Conservation (phyloP, 495 filamentous ascomycete genomes). For the Saxispiralis lemnorum region DNA sequence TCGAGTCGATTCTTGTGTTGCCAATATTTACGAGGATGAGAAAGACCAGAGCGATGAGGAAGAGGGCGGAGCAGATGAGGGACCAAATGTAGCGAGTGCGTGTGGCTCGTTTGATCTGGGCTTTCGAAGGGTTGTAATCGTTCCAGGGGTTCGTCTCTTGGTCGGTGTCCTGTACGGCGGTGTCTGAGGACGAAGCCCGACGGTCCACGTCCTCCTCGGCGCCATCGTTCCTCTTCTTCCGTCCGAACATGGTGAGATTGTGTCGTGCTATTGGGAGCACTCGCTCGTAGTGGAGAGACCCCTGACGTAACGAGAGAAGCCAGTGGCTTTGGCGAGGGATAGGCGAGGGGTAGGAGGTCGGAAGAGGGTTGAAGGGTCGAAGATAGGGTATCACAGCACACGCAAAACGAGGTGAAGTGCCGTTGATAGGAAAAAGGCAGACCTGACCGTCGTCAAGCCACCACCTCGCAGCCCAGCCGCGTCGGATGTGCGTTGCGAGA, state of each 20-base stretch:
- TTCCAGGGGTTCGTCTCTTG: conserved; percentile 18
- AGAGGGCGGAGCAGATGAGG: conserved; percentile 46
- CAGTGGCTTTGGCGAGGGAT: not conserved
- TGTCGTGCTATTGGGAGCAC: not conserved
- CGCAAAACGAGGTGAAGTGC: no score
- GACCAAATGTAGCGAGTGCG: conserved; percentile 35
- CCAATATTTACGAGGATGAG: conserved; percentile 62
- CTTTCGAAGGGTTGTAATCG: conserved; percentile 16
- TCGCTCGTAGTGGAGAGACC: not conserved
- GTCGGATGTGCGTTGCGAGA: no score
- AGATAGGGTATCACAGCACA: no score
- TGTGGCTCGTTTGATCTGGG: conserved; percentile 35
- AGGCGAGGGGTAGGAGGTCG: not conserved
- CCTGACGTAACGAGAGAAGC: not conserved
- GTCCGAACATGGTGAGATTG: conserved; percentile 12
- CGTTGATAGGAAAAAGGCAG: no score
- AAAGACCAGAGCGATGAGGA: conserved; percentile 58
- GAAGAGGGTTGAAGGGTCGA: not conserved
- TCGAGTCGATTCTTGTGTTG: conserved; percentile 39
- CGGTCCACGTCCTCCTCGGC: conserved; percentile 2
- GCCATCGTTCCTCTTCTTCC: conserved; percentile 8
- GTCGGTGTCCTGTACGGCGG: conserved; percentile 11
- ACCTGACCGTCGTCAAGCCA: no score
- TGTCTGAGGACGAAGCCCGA: conserved; percentile 1
- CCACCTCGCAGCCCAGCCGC: no score